phyloP scores from a whole-genome alignment of 2,329 filamentous ascomycete species.

The Talaromyces pinophilus region DNA sequence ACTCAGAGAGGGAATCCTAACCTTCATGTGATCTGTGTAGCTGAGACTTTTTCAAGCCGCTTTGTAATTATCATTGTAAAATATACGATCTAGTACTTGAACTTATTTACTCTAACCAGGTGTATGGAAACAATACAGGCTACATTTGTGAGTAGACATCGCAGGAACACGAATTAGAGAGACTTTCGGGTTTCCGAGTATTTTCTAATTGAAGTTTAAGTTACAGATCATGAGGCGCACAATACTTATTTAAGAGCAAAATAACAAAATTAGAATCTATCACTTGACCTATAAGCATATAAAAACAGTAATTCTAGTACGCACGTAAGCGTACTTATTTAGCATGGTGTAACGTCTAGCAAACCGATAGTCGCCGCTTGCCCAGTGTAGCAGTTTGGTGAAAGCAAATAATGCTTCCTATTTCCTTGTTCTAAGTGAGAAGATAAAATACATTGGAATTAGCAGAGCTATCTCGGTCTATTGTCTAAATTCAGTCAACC shows the following conservation, averaged over 20 bases:
- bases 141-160: neutral
- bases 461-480: neutral
- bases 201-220: neutral
- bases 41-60: neutral
- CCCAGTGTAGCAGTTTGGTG: too few species aligned
- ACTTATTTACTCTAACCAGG: neutral
- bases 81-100: neutral
- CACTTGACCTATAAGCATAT: neutral
- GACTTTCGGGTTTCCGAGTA: neutral
- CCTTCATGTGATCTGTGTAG: neutral
- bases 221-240: neutral
- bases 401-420: neutral
- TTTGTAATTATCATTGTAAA: neutral
- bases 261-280: neutral
- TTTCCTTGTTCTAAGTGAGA: neutral
- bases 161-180: neutral
- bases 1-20: neutral
- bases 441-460: neutral
- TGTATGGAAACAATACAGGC: neutral
- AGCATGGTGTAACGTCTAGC: neutral
- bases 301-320: neutral
- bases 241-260: neutral
- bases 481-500: too few species aligned
- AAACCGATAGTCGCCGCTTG: neutral
- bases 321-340: neutral